These are phyloP conservation scores for Dactylonectria estremocensis DNA, from an alignment of 2,329 filamentous ascomycete genomes.

Conservation along the genomic window DNA sequence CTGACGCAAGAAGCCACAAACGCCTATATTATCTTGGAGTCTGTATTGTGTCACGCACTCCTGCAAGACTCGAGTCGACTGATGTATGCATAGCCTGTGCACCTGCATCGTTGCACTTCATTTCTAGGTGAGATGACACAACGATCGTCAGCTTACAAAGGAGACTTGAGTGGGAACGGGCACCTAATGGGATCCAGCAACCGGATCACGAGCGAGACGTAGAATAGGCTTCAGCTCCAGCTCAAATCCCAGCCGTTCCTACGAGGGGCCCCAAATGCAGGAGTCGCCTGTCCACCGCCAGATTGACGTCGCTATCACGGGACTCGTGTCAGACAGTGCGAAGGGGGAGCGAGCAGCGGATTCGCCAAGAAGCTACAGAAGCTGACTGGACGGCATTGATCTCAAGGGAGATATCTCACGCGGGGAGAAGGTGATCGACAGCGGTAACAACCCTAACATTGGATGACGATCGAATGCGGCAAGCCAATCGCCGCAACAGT, in stretches of 20 bases:
- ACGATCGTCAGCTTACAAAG: constrained; percentile 9
- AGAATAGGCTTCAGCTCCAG: constrained; percentile 35
- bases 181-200: constrained; percentile 37
- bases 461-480: constrained; percentile 32
- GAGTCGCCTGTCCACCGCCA: constrained; percentile 43
- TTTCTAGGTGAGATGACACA: constrained; percentile 7
- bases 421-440: constrained; percentile 41
- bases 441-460: constrained; percentile 25
- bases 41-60: not conserved
- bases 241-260: constrained; percentile 26
- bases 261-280: constrained; percentile 18
- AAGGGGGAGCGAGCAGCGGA: constrained; percentile 36
- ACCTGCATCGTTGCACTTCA: constrained; percentile 20
- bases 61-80: constrained; percentile 3
- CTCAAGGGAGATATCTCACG: constrained; percentile 40
- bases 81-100: constrained; percentile 10
- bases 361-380: constrained; percentile 38
- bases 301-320: constrained; percentile 46
- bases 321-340: constrained; percentile 30
- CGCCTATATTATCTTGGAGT: not conserved
- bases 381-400: constrained; percentile 27
- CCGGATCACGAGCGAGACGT: constrained; percentile 27
- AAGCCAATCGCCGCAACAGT: constrained; percentile 37
- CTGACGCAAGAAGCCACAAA: not conserved
- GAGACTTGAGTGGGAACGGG: constrained; percentile 29